A percentile compares a stretch with the other conserved stretches of the same genome.
Evolutionary conservation across 345 rosid species (phyloP).

Genomic region (Populus ilicifolia): DNA sequence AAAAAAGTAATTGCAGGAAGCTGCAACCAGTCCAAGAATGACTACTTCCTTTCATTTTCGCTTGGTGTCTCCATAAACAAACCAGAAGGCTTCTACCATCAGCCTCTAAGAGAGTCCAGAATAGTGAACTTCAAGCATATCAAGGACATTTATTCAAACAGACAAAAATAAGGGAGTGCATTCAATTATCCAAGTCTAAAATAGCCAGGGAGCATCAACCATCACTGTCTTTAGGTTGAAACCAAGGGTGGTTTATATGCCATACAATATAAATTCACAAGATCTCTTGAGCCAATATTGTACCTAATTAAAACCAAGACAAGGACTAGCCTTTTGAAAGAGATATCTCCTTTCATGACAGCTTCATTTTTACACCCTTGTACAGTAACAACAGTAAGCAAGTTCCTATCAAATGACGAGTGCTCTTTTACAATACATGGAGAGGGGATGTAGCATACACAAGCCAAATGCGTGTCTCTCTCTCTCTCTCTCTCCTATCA

Average conservation of each 20-base stretch:
- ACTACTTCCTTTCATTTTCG: neutral
- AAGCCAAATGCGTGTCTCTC: neutral
- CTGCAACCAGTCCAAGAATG: neutral
- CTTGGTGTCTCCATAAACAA: neutral
- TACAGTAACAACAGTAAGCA: neutral
- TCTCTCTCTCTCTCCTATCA: too few species aligned
- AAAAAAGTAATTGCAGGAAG: neutral
- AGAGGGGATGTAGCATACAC: neutral
- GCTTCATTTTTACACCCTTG: neutral
- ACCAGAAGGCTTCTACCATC: neutral
- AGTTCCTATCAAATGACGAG: neutral
- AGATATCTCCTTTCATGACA: neutral
- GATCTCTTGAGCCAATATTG: neutral
- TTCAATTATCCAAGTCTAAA: neutral
- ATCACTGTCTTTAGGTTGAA: neutral
- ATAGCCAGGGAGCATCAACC: neutral
- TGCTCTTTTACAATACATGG: neutral
- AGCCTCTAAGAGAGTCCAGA: neutral
- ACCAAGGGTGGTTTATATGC: neutral
- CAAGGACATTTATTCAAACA: neutral
- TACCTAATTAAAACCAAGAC: neutral
- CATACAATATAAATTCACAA: neutral
- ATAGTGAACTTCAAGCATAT: neutral
- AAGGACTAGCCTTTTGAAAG: neutral
- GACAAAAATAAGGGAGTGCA: neutral